A percentile compares a stretch with the other conserved stretches of the same genome.
These are phyloP conservation scores for Kodamaea suecica DNA, from an alignment of 1,139 yeast species.

Conservation along the genomic window DNA sequence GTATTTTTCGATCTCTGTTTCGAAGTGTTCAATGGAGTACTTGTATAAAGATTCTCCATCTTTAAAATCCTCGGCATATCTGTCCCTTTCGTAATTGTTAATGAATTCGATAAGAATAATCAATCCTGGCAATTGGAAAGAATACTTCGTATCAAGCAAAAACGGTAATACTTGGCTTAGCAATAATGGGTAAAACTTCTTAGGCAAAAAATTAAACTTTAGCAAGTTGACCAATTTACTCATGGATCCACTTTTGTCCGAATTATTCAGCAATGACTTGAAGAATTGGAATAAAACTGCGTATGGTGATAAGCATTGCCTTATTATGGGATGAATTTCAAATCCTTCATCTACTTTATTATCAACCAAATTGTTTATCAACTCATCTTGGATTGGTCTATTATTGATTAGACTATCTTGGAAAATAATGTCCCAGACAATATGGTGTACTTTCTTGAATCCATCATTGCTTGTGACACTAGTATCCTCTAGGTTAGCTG, in stretches of 20 bases:
- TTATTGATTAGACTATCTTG: slow-evolving; percentile 59
- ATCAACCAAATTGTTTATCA: slow-evolving; percentile 52
- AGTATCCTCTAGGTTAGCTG: slow-evolving; percentile 17
- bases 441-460: slow-evolving; percentile 37
- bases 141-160: slow-evolving; percentile 24
- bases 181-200: slow-evolving; percentile 50
- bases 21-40: slow-evolving; percentile 27
- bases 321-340: slow-evolving; percentile 52
- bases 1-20: slow-evolving; percentile 16
- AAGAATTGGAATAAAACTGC: slow-evolving; percentile 60
- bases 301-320: slow-evolving; percentile 70
- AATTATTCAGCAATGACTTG: slow-evolving; percentile 22
- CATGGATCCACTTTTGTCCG: slow-evolving; percentile 24
- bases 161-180: slow-evolving; percentile 50
- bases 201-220: slow-evolving; percentile 65
- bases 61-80: slow-evolving; percentile 21
- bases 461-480: slow-evolving; percentile 24
- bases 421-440: slow-evolving; percentile 49
- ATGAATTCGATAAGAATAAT: slow-evolving; percentile 47
- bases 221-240: slow-evolving; percentile 50
- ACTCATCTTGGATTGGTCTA: slow-evolving; percentile 51
- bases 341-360: slow-evolving; percentile 34
- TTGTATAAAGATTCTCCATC: slow-evolving; percentile 35
- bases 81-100: slow-evolving; percentile 43
- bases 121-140: slow-evolving; percentile 42